Evolutionary conservation across 179 eudicot genomes (phyloP).

Genomic region (Camellia oleifera): DNA sequence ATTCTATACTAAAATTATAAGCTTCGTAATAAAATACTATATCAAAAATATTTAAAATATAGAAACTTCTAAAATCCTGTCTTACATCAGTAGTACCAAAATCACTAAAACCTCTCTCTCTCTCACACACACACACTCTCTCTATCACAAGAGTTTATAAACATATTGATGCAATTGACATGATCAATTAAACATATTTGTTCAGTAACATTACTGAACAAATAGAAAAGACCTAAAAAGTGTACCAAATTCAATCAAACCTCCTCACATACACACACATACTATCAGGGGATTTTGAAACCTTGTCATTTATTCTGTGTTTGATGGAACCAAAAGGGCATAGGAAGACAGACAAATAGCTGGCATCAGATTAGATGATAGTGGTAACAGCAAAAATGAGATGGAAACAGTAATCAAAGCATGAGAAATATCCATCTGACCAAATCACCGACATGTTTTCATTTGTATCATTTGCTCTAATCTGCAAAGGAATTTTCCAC

Average conservation of each 20-base stretch:
- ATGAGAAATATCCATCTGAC: neutral
- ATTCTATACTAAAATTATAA: too few species aligned
- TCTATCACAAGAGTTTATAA: too few species aligned
- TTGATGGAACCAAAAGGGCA: conserved; percentile 3
- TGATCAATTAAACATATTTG: neutral
- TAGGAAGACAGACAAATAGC: neutral
- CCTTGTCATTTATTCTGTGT: neutral
- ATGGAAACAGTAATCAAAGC: neutral
- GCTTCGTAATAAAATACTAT: too few species aligned
- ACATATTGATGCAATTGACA: neutral
- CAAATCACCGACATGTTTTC: conserved; percentile 2
- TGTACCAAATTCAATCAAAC: neutral
- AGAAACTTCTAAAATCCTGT: too few species aligned
- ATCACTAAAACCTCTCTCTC: too few species aligned
- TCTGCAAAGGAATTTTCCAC: neutral
- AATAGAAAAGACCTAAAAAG: neutral
- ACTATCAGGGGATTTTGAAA: neutral
- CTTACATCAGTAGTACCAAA: too few species aligned
- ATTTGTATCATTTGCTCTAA: neutral
- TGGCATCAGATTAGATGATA: neutral
- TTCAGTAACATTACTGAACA: neutral
- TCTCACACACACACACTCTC: too few species aligned
- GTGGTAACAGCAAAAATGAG: neutral
- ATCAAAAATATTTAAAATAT: too few species aligned
- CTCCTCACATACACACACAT: too few species aligned